Evolutionary conservation across 2,329 filamentous ascomycete species (phyloP), one percentile per base, ranked within the genome.

Genomic region (Phialophora macrospora): DNA sequence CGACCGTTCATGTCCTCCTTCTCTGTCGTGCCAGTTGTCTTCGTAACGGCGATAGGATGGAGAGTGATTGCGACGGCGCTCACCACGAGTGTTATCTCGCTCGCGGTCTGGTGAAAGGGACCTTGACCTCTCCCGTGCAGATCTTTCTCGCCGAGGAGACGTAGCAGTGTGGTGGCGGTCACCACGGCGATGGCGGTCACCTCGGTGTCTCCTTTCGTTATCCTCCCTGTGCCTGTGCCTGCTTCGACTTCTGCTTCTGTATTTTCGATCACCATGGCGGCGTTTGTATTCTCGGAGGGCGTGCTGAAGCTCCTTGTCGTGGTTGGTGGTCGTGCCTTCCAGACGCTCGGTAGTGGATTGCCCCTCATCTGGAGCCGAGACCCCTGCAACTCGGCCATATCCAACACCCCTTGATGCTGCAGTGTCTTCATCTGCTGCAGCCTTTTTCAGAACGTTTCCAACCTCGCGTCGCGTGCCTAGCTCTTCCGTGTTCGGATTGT

Each of bases 401-500:
- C 77, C 77, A 62, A 78, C 67, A 11, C 77, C 74, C 61, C 70
- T 75, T 17, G 70, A 72, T 17, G 64, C 68, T 61, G 74, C 65
- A 17, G 71, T 66, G 8, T 72, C 73, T 14, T 75, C 73, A 30
- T 73, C 73, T 20, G 69, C 77, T 44, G 75, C 74, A 26, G 75
- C 71, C 69, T 80, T 75, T 63, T 74, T 84, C 46, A 87, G 76
- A 7, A 81, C 83, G 65, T 81, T 82, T 64, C 84, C 81, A n/a
- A 87, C 79, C 65, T 87, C 83, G 75, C 46, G 76, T 84, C 77
- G 78, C 68, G 78, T 76, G 48, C 87, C 89, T 11, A 96, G 77
- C 0, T 90, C 84, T 22, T 79, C 80, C 72, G 83, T 67, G 67
- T 88, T 87, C 55, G 85, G 86, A 75, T 95, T 96, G 28, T 68